Conservation (phyloP, 208 protist species). For the Blechomonas ayalai region DNA sequence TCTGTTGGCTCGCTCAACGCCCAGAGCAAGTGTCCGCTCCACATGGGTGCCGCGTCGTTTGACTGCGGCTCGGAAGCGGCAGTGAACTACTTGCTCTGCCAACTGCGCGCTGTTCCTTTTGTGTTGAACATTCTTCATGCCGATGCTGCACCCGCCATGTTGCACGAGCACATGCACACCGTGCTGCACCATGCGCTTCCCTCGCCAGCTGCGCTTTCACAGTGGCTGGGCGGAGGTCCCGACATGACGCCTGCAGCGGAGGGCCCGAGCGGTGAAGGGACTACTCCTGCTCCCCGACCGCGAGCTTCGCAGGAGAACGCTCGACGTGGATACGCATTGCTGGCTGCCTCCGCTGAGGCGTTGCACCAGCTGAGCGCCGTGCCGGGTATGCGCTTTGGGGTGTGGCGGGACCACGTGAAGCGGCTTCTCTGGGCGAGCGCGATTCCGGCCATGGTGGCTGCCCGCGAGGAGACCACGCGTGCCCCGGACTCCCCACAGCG, state of each 20-base stretch:
- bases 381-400: conserved; percentile 17
- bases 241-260: not conserved
- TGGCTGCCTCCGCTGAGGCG: conserved; percentile 4
- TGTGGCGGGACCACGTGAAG: conserved; percentile 17
- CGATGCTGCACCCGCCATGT: conserved; percentile 1
- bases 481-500: too few relatives aligned
- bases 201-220: not conserved
- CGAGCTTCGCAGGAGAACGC: too few relatives aligned
- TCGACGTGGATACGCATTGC: conserved; percentile 9
- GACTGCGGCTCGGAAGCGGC: not conserved
- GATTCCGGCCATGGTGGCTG: too few relatives aligned
- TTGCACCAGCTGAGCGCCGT: conserved; percentile 15
- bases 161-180: conserved; percentile 17
- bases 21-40: too few relatives aligned
- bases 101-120: conserved; percentile 10
- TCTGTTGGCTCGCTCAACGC: too few relatives aligned
- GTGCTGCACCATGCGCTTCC: conserved; percentile 13
- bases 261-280: too few relatives aligned
- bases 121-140: conserved; percentile 11
- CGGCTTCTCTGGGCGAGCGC: conserved; percentile 11
- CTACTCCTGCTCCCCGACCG: too few relatives aligned
- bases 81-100: conserved; percentile 8
- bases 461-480: too few relatives aligned
- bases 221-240: too few relatives aligned
- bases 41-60: too few relatives aligned